Conservation (phyloP, 75 land plant genomes). For the Selaginella tamariscina region DNA sequence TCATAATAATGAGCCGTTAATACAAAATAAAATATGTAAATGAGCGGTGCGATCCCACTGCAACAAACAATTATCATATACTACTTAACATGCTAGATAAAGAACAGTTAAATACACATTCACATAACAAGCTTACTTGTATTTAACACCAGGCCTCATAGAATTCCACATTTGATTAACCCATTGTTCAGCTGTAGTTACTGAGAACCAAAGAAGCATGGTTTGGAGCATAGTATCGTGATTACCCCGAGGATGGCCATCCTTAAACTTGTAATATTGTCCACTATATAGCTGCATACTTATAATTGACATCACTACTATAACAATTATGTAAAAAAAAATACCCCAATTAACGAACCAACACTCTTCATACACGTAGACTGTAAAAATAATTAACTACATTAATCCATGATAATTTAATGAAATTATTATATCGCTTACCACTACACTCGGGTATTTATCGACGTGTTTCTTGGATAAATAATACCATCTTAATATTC, state of each 20-base stretch:
- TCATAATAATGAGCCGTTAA: slow-evolving; percentile 20
- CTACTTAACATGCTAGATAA: no score
- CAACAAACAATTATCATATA: no score
- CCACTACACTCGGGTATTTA: background rate
- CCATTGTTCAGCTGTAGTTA: slow-evolving; percentile 32
- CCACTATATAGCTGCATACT: slow-evolving; percentile 31
- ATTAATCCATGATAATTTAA: background rate
- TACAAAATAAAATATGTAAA: slow-evolving; percentile 23
- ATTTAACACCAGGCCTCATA: slow-evolving; percentile 16
- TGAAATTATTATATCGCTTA: background rate
- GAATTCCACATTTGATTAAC: slow-evolving; percentile 31
- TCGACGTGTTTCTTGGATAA: background rate
- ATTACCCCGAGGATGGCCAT: slow-evolving; percentile 27
- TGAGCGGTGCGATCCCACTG: slow-evolving; percentile 15
- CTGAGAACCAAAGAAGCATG: slow-evolving; percentile 24
- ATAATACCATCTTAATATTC: slow-evolving; percentile 27
- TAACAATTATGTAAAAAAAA: slow-evolving; percentile 22
- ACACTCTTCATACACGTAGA: slow-evolving; percentile 22
- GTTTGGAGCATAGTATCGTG: slow-evolving; percentile 20
- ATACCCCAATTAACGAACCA: slow-evolving; percentile 18
- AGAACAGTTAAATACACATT: background rate
- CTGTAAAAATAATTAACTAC: slow-evolving; percentile 14
- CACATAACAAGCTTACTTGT: slow-evolving; percentile 17
- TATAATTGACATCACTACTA: slow-evolving; percentile 26
- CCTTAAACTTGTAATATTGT: slow-evolving; percentile 16